Evolutionary conservation across 805 yeast species (phyloP).

Genomic region (Saccharomycopsis schoenii): DNA sequence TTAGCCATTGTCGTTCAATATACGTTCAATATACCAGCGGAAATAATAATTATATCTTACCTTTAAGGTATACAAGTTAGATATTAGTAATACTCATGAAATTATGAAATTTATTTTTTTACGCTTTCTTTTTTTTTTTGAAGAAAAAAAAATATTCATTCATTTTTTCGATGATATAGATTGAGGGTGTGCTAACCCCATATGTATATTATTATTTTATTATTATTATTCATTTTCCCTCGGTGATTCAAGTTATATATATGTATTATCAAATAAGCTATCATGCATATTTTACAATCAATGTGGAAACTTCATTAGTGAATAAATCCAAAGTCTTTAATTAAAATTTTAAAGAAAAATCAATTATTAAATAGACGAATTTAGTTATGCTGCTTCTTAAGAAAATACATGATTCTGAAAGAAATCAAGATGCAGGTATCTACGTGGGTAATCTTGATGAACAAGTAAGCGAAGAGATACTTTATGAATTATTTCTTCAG

Average conservation of each 20-base stretch:
- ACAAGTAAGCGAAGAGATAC: slow-evolving; percentile 55
- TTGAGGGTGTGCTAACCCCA: not conserved
- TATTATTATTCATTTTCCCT: not conserved
- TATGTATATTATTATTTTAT: too few species aligned
- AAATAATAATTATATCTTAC: too few species aligned
- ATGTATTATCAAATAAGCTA: too few species aligned
- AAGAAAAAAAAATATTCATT: not conserved
- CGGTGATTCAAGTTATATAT: not conserved
- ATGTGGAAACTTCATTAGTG: not conserved
- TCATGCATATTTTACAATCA: too few species aligned
- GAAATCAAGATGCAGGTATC: slow-evolving; percentile 53
- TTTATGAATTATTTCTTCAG: slow-evolving; percentile 79
- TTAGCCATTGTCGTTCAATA: slow-evolving; percentile 5
- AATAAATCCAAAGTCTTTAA: not conserved
- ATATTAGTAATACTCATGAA: not conserved
- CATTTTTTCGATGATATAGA: not conserved
- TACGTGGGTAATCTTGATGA: slow-evolving; percentile 81
- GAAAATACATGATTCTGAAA: slow-evolving; percentile 31
- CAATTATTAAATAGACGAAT: not conserved
- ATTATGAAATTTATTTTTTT: not conserved
- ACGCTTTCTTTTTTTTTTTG: not conserved
- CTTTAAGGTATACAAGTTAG: too few species aligned
- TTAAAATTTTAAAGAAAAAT: not conserved
- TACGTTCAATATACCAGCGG: too few species aligned
- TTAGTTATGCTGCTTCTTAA: slow-evolving; percentile 22